These are phyloP conservation scores for Friedmanniomyces endolithicus DNA, from an alignment of 495 filamentous ascomycete genomes.

Conservation along the genomic window DNA sequence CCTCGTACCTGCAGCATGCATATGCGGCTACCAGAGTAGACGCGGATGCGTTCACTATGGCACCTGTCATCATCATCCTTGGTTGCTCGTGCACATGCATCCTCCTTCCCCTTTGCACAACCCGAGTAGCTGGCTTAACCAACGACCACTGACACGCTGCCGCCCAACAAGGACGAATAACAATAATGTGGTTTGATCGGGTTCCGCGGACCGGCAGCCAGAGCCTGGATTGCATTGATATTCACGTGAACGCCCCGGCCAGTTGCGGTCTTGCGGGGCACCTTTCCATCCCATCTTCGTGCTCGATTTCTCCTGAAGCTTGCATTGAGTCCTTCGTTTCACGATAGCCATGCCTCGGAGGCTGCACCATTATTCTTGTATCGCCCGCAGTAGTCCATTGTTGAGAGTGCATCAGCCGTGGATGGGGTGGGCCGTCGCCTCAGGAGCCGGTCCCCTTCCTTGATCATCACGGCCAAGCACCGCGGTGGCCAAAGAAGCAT, in stretches of 20 bases:
- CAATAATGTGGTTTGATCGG: neutral
- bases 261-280: neutral
- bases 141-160: neutral
- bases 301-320: neutral
- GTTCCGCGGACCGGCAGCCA: neutral
- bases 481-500: neutral
- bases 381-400: neutral
- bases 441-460: neutral
- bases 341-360: neutral
- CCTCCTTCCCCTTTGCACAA: neutral
- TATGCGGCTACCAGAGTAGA: neutral
- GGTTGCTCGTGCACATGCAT: neutral
- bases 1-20: neutral
- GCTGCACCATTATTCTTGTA: neutral
- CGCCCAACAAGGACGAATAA: neutral
- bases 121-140: neutral
- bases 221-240: neutral
- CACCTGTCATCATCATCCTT: neutral
- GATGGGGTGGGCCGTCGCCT: neutral
- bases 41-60: neutral
- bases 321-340: neutral
- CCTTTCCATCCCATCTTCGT: neutral
- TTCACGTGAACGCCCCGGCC: neutral
- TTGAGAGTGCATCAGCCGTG: neutral
- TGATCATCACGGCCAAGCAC: neutral